Conservation (phyloP, 352 stramenopile genomes). For the Blastocystis sp. region DNA sequence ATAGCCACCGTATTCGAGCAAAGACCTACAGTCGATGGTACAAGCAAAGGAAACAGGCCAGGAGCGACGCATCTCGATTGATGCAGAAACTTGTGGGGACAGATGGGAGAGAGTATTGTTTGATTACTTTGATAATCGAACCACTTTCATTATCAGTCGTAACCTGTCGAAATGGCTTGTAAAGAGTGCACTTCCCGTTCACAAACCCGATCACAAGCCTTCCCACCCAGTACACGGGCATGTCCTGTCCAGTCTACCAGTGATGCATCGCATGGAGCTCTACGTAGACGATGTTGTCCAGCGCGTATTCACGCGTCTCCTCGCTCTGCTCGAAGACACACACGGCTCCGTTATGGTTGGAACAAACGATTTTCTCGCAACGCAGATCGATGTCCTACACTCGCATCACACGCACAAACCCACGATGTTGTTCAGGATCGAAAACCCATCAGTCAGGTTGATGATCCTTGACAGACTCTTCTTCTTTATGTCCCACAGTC, state of each 20-base stretch:
- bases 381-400: background rate
- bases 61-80: background rate
- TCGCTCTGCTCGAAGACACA: background rate
- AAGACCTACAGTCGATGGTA: background rate
- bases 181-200: background rate
- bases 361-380: background rate
- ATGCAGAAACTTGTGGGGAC: background rate
- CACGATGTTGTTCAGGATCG: background rate
- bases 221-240: background rate
- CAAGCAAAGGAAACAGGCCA: background rate
- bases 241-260: background rate
- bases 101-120: background rate
- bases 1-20: constrained; percentile 70
- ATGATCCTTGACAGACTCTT: background rate
- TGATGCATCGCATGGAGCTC: background rate
- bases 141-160: background rate
- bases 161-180: background rate
- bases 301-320: background rate
- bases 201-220: constrained; percentile 5
- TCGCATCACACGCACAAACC: background rate
- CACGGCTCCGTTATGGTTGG: background rate
- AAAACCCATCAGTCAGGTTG: background rate
- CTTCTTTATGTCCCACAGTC: constrained; percentile 35
- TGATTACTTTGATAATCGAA: constrained; percentile 2
- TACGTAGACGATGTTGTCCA: constrained; percentile 8